Evolutionary conservation across 768 basidiomycete genomes (phyloP).

Genomic region (Rhizopogon vesiculosus): DNA sequence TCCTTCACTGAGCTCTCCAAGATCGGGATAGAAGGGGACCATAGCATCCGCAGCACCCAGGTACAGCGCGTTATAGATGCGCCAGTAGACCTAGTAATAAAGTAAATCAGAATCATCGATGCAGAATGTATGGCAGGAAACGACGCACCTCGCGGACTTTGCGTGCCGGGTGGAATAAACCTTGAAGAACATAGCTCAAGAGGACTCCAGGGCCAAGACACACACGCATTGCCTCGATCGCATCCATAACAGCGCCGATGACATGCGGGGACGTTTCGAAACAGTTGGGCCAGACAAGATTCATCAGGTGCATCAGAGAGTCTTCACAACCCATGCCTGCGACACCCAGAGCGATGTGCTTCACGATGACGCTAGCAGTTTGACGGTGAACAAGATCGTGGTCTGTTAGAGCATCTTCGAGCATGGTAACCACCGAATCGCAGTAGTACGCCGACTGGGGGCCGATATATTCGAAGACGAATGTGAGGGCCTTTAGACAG

Average conservation of each 20-base stretch:
- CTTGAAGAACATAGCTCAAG: conserved; percentile 89
- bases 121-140: neutral
- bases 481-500: conserved; percentile 96
- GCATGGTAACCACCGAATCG: conserved; percentile 95
- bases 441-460: conserved; percentile 95
- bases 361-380: conserved; percentile 97
- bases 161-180: conserved; percentile 94
- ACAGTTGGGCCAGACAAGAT: conserved; percentile 98
- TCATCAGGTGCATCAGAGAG: conserved; percentile 96
- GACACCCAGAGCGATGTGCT: conserved; percentile 94
- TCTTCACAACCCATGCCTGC: conserved; percentile 98
- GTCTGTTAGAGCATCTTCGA: conserved; percentile 97
- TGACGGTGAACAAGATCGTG: conserved; percentile 98
- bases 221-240: conserved; percentile 95
- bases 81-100: conserved; percentile 69
- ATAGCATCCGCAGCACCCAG: conserved; percentile 87
- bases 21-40: conserved; percentile 93
- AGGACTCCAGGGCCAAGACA: conserved; percentile 92
- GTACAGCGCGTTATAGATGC: conserved; percentile 92
- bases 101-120: conserved; percentile 2
- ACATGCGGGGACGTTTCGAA: conserved; percentile 99
- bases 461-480: conserved; percentile 99
- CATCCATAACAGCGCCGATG: conserved; percentile 97
- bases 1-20: conserved; percentile 87
- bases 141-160: conserved; percentile 89